Base-by-base conservation (phyloP, 140 eudicot species). In the Ambrosia hybrid region DNA sequence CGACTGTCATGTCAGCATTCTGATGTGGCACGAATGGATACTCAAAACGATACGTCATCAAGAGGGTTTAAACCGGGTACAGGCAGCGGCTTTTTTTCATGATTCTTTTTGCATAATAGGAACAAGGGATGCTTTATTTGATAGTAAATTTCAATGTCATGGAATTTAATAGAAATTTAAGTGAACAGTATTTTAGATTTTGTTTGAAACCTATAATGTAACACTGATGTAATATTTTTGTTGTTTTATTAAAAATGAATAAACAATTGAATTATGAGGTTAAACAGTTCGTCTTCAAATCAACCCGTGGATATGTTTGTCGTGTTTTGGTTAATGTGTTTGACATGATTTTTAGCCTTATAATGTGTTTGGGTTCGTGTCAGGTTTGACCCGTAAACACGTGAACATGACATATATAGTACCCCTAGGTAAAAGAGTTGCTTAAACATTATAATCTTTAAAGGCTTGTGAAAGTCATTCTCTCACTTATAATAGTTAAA, bases 1-100 rank as follows among this genome's bases (percentile, higher is more conserved):
- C 85, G 12, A 78, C 83, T 9, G 79, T 88, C 89, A 87, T 77
- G 91, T 75, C 91, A 51, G 94, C 94, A 43, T 57, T 89, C 15
- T 89, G 72, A 87, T 13, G 17, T 46, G 55, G 61, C 11, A 45
- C 0, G 1, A 53, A 60, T 33, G 76, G 80, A 80, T 77, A 67
- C n/a, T 4, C 2, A 67, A 56, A 46, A 34, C 15, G 4, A 14
- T 3, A 41, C 6, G 65, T 78, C 46, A 34, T 61, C 30, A 21
- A 21, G 30, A 21, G 66, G 46, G 51, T 69, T 39, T 39, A 64
- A 45, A 56, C 1, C 3, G 52, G 41, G 70, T 60, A 61, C 56
- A 60, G 70, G 8, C 9, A 51, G 61, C 56, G 33, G 49, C 65
- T 34, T 76, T 15, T 68, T 55, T 26, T 66, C 66, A 48, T n/a